These are phyloP conservation scores for Alisma plantagoaquatica DNA, from an alignment of 106 monocot genomes.

Conservation along the genomic window DNA sequence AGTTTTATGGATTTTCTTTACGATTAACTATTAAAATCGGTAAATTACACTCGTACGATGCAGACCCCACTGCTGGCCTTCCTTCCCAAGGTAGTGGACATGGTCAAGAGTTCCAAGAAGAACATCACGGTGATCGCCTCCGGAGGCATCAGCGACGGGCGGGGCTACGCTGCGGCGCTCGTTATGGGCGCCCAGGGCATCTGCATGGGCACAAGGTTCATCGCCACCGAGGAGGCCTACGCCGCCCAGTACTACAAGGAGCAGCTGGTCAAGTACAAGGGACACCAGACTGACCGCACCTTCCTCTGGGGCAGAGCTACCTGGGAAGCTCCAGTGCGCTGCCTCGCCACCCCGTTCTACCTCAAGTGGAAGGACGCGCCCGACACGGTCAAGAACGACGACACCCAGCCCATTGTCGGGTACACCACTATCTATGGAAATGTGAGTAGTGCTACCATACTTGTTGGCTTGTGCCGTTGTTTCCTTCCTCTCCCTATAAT, in stretches of 20 bases:
- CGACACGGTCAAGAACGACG: background rate
- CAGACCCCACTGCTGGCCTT: background rate
- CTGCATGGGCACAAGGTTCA: slow-evolving; percentile 3
- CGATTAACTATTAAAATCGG: no score
- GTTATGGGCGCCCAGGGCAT: background rate
- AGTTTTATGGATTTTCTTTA: no score
- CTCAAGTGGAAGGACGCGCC: background rate
- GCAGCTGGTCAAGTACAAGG: background rate
- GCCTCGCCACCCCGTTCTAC: slow-evolving; percentile 5
- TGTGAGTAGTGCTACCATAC: no score
- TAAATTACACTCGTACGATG: no score
- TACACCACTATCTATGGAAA: background rate
- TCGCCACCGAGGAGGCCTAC: slow-evolving; percentile 4
- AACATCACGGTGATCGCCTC: background rate
- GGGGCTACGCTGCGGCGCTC: slow-evolving; percentile 1
- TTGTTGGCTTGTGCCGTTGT: no score
- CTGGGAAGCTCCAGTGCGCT: background rate
- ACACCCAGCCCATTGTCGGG: background rate
- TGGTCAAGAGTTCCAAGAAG: background rate
- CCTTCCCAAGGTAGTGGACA: background rate
- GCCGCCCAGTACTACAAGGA: slow-evolving; percentile 1
- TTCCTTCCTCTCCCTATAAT: no score
- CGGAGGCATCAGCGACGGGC: slow-evolving; percentile 1
- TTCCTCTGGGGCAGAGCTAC: background rate
- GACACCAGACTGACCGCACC: background rate